Evolutionary conservation across 495 filamentous ascomycete species (phyloP).

Genomic region (Penicillium alfredii): DNA sequence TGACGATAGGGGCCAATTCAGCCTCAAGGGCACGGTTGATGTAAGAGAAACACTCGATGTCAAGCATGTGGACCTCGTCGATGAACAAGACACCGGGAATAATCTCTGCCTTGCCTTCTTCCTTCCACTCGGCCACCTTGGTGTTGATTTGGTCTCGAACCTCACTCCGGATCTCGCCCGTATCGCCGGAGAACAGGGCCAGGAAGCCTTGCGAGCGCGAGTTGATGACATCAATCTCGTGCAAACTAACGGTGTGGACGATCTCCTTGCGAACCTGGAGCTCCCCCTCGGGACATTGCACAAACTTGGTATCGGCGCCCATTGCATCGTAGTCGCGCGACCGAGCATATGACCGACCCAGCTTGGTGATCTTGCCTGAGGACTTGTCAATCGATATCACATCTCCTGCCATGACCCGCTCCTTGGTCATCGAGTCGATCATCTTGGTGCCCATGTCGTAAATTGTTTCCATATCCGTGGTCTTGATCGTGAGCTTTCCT

Average conservation of each 20-base stretch:
- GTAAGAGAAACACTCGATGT: constrained; percentile 98
- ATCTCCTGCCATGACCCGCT: constrained; percentile 96
- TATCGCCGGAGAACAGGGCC: constrained; percentile 94
- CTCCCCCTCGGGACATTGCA: constrained; percentile 97
- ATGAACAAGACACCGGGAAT: constrained; percentile 97
- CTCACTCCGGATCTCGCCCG: constrained; percentile 95
- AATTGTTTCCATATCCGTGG: constrained; percentile 98
- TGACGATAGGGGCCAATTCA: constrained; percentile 92
- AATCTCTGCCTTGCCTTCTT: constrained; percentile 97
- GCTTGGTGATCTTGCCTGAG: constrained; percentile 93
- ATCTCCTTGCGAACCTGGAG: constrained; percentile 96
- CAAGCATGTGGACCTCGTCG: constrained; percentile 99
- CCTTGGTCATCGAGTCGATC: constrained; percentile 99
- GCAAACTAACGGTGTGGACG: constrained; percentile 90
- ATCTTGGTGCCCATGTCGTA: constrained; percentile 99
- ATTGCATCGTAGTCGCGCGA: constrained; percentile 98
- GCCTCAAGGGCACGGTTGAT: constrained; percentile 95
- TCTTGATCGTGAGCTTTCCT: constrained; percentile 99
- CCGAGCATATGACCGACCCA: constrained; percentile 86
- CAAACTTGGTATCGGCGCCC: constrained; percentile 96
- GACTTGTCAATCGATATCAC: constrained; percentile 98
- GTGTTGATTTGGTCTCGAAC: constrained; percentile 98
- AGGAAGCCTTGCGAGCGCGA: constrained; percentile 94
- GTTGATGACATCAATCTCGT: constrained; percentile 99
- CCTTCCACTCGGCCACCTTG: constrained; percentile 97